A percentile compares a stretch with the other conserved stretches of the same genome.
Conservation (phyloP, 2,329 filamentous ascomycete species). For the Ceratocystis smalleyi region DNA sequence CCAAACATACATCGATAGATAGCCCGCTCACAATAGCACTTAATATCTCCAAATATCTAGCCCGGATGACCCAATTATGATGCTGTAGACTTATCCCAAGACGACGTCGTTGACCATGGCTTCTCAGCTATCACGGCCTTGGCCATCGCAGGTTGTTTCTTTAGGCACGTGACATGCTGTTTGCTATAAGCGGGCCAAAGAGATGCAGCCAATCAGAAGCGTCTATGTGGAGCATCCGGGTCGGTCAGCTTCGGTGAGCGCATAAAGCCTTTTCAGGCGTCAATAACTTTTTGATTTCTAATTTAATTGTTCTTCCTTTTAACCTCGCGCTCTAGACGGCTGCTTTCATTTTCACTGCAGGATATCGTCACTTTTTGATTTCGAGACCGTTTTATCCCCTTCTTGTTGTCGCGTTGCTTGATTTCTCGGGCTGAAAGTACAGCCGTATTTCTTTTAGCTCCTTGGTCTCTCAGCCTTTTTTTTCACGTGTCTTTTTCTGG, state of each 20-base stretch:
- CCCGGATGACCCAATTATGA: too few species aligned
- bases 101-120: too few species aligned
- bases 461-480: not conserved
- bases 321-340: too few species aligned
- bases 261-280: too few species aligned
- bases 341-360: not conserved
- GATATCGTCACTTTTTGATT: not conserved
- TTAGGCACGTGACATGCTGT: not conserved
- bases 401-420: not conserved
- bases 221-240: not conserved
- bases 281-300: too few species aligned
- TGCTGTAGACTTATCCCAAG: too few species aligned
- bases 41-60: too few species aligned
- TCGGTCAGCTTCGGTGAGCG: not conserved
- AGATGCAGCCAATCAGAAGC: not conserved
- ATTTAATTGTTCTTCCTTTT: too few species aligned
- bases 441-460: not conserved
- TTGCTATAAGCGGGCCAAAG: not conserved
- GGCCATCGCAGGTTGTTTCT: not conserved
- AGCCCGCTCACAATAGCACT: too few species aligned
- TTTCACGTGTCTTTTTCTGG: too few species aligned
- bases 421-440: not conserved
- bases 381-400: not conserved
- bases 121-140: not conserved
- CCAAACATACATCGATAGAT: too few species aligned